Conservation (phyloP, 192 early-diverging fungal species). For the Funneliformis mosseae region DNA sequence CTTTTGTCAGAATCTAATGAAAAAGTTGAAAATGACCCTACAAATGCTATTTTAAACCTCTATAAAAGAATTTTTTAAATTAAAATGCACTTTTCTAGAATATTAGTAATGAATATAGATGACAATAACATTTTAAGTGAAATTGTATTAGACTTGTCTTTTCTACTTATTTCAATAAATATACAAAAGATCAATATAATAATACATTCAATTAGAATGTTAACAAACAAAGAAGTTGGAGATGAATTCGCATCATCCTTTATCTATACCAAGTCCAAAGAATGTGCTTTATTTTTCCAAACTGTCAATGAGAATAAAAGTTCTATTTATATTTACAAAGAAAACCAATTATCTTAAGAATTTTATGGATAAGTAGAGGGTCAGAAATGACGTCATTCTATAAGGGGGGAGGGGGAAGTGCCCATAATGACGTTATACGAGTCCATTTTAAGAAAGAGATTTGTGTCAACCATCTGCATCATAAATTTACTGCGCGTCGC, state of each 20-base stretch:
- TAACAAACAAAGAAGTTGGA: not conserved
- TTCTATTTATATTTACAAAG: slow-evolving; percentile 2
- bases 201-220: not conserved
- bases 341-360: not conserved
- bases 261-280: not conserved
- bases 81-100: not conserved
- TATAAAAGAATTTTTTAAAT: not conserved
- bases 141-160: not conserved
- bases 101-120: not conserved
- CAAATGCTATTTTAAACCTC: not conserved
- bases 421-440: too few relatives aligned
- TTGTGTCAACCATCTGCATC: too few relatives aligned
- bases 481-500: too few relatives aligned
- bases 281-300: not conserved
- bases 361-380: too few relatives aligned
- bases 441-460: too few relatives aligned
- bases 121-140: not conserved
- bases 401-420: too few relatives aligned
- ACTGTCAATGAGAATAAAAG: not conserved
- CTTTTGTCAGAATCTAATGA: not conserved
- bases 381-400: too few relatives aligned
- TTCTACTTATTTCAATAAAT: not conserved
- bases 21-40: not conserved
- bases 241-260: not conserved
- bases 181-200: not conserved